Percentiles rank a stretch among this genome's conserved stretches.
Conservation (phyloP, 495 filamentous ascomycete species). For the Thermothielavioides terrestris region DNA sequence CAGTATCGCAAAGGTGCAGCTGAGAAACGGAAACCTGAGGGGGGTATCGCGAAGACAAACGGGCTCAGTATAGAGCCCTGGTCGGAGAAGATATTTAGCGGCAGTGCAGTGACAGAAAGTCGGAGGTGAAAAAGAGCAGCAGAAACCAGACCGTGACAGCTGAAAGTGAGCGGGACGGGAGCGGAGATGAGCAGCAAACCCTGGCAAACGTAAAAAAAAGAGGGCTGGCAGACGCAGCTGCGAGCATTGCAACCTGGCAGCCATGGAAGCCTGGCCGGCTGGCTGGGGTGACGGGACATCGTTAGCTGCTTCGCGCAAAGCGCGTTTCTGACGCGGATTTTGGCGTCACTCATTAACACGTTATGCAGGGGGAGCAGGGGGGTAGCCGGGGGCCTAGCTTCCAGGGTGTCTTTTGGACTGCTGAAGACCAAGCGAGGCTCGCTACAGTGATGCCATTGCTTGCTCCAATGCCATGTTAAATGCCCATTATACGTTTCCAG, state of each 20-base stretch:
- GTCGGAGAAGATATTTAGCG: too few species aligned
- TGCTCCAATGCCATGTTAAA: neutral
- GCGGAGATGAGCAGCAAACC: neutral
- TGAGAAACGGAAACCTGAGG: neutral
- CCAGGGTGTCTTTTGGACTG: neutral
- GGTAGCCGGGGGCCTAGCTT: neutral
- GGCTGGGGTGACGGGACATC: conserved; percentile 5
- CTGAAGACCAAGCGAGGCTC: neutral
- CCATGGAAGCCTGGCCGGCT: conserved; percentile 6
- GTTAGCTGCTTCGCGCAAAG: conserved; percentile 7
- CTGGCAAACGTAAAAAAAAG: neutral
- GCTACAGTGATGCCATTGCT: neutral
- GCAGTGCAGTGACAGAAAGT: neutral
- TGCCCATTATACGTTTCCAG: neutral
- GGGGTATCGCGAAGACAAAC: neutral
- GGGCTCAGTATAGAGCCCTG: neutral
- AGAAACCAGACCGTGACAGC: neutral
- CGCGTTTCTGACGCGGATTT: conserved; percentile 20
- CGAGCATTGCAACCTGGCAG: conserved; percentile 7
- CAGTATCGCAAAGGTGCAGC: neutral
- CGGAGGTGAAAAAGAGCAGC: neutral
- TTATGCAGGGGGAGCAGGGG: conserved; percentile 5
- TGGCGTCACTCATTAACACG: conserved; percentile 18
- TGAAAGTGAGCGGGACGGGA: neutral
- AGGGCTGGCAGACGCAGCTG: neutral